Base-by-base conservation (phyloP, 192 early-diverging fungal species). In the Chytriomyces sp. region DNA sequence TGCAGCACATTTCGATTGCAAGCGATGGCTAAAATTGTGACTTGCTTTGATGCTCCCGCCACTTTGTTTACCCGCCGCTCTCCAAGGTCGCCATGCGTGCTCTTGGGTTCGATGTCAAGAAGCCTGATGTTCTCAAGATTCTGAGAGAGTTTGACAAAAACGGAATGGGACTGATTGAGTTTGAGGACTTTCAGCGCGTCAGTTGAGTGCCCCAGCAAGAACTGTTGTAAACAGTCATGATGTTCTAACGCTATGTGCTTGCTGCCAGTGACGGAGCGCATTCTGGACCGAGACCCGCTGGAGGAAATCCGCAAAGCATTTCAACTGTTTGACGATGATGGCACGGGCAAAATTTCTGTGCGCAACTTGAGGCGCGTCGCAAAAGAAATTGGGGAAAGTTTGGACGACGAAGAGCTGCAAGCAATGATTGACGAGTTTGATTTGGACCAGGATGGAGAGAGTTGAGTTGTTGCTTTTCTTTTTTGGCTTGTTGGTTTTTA, bases 351-450 rank as follows among this genome's bases (percentile, higher is more conserved):
- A 49, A 95, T 95, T 61, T 87, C 90, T 6, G 82, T 90, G 44
- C 45, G 83, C 10, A 92, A 91, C 77, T 75, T 95, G 57, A 82
- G 90, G 26, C 83, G 93, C 20, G 88, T 94, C 69, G 93, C 93
- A 0, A 90, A 91, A 63, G 94, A 95, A 77, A 87, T 95, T 67
- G 94, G 93, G 35, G 94, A 95, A 80, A 90, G 83, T 67, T 80
- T 94, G 68, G 88, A 91, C 47, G 93, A 95, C 44, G 92, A 94
- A 7, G 94, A 95, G 79, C 80, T 95, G 65, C 89, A 93, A 76
- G 91, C 92, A 5, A 95, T 95, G 93, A 92, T 95, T 75, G 93
- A 95, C 45, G 93, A 95, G 86, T 95, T 95, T 89, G 93, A 95
- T 77, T 71, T 93, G 82, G 90, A 92, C 82, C 89, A 92, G 76